Percentiles rank a stretch among this genome's conserved stretches.
These are phyloP conservation scores for Fusarium subglutinans DNA, from an alignment of 2,329 filamentous ascomycete species.

Conservation along the genomic window DNA sequence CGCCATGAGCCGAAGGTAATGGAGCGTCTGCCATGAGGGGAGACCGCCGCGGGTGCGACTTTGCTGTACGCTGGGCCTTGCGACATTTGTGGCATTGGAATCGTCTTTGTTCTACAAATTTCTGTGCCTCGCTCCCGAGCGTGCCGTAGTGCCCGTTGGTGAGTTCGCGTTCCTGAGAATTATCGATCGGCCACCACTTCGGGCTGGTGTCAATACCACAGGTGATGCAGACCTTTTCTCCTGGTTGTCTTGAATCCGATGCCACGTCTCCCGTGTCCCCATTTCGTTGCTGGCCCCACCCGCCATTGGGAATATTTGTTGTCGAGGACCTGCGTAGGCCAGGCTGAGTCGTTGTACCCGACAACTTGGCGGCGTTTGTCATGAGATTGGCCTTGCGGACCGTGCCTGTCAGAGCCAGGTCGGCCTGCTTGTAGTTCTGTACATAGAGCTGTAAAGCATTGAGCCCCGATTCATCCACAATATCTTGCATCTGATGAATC, in stretches of 20 bases:
- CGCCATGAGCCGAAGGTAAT: slow-evolving; percentile 25
- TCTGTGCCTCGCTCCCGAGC: slow-evolving; percentile 65
- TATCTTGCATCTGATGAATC: slow-evolving; percentile 82
- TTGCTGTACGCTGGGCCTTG: slow-evolving; percentile 61
- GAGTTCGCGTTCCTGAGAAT: slow-evolving; percentile 60
- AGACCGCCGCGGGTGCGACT: slow-evolving; percentile 38
- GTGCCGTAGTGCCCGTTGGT: slow-evolving; percentile 61
- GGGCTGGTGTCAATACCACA: slow-evolving; percentile 77
- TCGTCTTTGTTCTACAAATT: slow-evolving; percentile 67
- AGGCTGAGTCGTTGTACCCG: slow-evolving; percentile 45
- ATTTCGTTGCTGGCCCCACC: slow-evolving; percentile 36
- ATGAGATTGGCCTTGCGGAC: slow-evolving; percentile 89
- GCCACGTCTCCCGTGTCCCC: slow-evolving; percentile 41
- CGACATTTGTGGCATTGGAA: slow-evolving; percentile 82
- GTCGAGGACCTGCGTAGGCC: slow-evolving; percentile 66
- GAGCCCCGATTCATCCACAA: slow-evolving; percentile 73
- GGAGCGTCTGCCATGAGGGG: slow-evolving; percentile 34
- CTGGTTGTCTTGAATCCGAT: slow-evolving; percentile 47
- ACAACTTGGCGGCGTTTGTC: slow-evolving; percentile 68
- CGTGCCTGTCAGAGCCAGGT: slow-evolving; percentile 88
- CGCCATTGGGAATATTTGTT: slow-evolving; percentile 49
- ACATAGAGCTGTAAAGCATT: slow-evolving; percentile 89
- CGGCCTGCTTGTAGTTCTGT: slow-evolving; percentile 92
- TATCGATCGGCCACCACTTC: slow-evolving; percentile 73
- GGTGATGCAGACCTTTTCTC: slow-evolving; percentile 68